Evolutionary conservation across 1,139 yeast genomes (phyloP), one percentile per base, ranked within the genome.

Genomic region (Taphrina pruni): DNA sequence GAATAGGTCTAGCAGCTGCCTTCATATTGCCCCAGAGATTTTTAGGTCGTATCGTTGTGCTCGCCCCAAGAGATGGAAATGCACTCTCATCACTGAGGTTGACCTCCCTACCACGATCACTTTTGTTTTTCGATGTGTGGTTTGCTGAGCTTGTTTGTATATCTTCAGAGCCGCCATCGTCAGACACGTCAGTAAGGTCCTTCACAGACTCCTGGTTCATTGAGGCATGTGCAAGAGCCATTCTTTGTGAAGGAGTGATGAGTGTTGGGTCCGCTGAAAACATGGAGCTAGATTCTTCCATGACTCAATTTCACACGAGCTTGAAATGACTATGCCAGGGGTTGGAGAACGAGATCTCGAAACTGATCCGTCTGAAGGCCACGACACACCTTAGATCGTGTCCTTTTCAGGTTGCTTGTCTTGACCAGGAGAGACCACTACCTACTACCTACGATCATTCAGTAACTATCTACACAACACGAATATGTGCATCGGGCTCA

Each of bases 1-100:
- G 21, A 6, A 39, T 32, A 1, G 61, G 46, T 14, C 20, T 55
- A 6, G 60, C 17, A 17, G 20, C 46, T 17, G 67, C 9, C 43
- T 43, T 21, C 17, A 46, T 32, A n/a, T 51, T 43, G 6, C 67
- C 67, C 67, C 67, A 64, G n/a, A 64, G 57, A 21, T 48, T 55
- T 14, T 46, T 48, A 7, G 67, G 51, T 26, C 56, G 56, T 36
- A 45, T 46, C n/a, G 67, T 35, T 12, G 39, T 20, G 14, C 60
- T 32, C 11, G 54, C 61, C 14, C 61, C 61, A 21, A 64, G 67
- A 14, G 61, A 55, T 6, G 67, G 67, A 54, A 64, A 64, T 11
- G 67, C 67, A 35, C 51, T 17, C 35, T 64, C 67, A 35, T 64
- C 67, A 17, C 50, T 45, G 1, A 64, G 39, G 21, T 64, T 57